phyloP scores from a whole-genome alignment of 768 basidiomycete genomes.

The Phylloporus sp. region DNA sequence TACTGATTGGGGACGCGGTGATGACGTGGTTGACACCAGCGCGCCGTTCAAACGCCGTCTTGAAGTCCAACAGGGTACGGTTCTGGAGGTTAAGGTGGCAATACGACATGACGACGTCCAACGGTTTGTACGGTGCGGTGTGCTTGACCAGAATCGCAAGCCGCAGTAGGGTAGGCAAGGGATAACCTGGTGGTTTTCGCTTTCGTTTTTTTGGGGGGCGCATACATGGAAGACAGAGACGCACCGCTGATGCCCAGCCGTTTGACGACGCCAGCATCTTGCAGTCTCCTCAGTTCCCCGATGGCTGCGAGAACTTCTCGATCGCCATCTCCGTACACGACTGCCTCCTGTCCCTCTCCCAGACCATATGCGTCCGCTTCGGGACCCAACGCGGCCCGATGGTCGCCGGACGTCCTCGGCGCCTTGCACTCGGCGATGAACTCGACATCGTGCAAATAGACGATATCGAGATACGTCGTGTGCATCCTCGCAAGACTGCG shows the following conservation, averaged over 20 bases:
- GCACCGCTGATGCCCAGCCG: conserved; percentile 78
- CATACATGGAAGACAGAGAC: conserved; percentile 1
- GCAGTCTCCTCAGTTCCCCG: conserved; percentile 57
- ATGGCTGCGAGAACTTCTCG: conserved; percentile 64
- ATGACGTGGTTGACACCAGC: conserved; percentile 66
- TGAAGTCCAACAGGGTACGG: conserved; percentile 51
- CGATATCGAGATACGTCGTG: conserved; percentile 73
- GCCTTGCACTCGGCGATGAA: conserved; percentile 55
- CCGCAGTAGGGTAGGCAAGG: conserved; percentile 80
- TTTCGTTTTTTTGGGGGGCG: too few species aligned
- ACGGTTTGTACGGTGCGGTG: conserved; percentile 58
- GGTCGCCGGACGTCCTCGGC: conserved; percentile 51
- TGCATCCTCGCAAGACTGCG: conserved; percentile 65
- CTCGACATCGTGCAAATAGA: conserved; percentile 84
- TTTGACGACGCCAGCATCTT: conserved; percentile 67
- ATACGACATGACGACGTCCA: conserved; percentile 79
- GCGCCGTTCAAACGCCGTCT: conserved; percentile 50
- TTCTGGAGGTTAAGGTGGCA: conserved; percentile 79
- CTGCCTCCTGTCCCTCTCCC: conserved; percentile 48
- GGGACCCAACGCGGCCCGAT: conserved; percentile 46
- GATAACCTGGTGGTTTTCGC: conserved; percentile 65
- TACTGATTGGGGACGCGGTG: conserved; percentile 78
- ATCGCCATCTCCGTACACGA: conserved; percentile 64
- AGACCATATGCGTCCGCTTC: conserved; percentile 65
- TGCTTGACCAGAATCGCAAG: conserved; percentile 68